phyloP scores from a whole-genome alignment of 495 filamentous ascomycete genomes.

The Aspergillus baeticus region DNA sequence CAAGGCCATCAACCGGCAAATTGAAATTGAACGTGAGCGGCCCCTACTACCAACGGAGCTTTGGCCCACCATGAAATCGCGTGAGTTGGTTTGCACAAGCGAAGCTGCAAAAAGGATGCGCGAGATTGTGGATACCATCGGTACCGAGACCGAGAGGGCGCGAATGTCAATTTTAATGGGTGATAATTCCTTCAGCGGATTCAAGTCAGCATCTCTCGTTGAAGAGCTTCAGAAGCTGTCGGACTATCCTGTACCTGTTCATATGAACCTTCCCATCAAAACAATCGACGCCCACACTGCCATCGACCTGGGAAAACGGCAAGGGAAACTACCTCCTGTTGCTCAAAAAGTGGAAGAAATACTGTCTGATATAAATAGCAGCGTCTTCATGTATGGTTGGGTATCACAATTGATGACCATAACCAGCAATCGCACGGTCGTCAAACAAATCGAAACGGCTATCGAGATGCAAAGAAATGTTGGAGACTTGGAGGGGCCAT shows the following conservation, averaged over 20 bases:
- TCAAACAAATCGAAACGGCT: slow-evolving; percentile 58
- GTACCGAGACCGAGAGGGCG: slow-evolving; percentile 58
- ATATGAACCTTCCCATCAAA: slow-evolving; percentile 52
- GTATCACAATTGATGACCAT: slow-evolving; percentile 57
- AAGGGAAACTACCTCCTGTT: slow-evolving; percentile 36
- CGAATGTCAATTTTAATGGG: slow-evolving; percentile 56
- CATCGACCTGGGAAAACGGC: slow-evolving; percentile 26
- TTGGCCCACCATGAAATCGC: slow-evolving; percentile 58
- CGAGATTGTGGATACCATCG: slow-evolving; percentile 66
- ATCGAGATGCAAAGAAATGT: slow-evolving; percentile 43
- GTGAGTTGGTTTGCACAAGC: slow-evolving; percentile 58
- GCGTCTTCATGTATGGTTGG: slow-evolving; percentile 73
- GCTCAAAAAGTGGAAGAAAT: slow-evolving; percentile 39
- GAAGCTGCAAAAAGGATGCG: slow-evolving; percentile 63
- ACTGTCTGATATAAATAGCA: slow-evolving; percentile 61
- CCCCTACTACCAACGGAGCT: slow-evolving; percentile 59
- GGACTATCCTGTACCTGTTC: slow-evolving; percentile 47
- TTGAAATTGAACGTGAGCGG: slow-evolving; percentile 60
- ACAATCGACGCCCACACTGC: slow-evolving; percentile 38
- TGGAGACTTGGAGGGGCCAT: slow-evolving; percentile 49
- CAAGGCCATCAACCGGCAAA: slow-evolving; percentile 59
- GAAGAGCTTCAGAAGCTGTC: slow-evolving; percentile 47
- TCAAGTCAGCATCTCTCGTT: slow-evolving; percentile 31
- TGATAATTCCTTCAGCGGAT: slow-evolving; percentile 22
- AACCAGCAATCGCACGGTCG: slow-evolving; percentile 63